phyloP scores from a whole-genome alignment of 2,329 filamentous ascomycete genomes.

The Trichoderma sp. region DNA sequence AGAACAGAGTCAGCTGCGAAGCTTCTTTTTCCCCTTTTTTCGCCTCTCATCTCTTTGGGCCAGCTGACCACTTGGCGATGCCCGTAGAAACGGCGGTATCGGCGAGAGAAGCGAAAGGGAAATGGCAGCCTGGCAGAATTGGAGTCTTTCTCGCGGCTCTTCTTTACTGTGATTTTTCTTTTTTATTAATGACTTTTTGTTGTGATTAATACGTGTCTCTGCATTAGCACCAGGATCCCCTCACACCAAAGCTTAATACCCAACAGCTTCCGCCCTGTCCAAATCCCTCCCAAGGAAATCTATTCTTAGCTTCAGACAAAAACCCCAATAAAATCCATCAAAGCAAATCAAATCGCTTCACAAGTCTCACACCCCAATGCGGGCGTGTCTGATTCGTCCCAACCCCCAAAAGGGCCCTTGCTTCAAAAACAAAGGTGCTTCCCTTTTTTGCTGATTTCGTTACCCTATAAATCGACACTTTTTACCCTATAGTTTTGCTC shows the following conservation, averaged over 20 bases:
- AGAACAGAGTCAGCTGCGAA: background rate
- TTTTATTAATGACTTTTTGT: background rate
- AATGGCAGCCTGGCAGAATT: background rate
- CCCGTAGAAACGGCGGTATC: background rate
- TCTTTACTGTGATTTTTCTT: background rate
- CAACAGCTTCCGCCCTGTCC: background rate
- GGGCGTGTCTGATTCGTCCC: background rate
- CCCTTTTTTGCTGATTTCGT: background rate
- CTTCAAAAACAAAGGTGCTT: background rate
- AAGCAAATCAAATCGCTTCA: background rate
- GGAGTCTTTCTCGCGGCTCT: background rate
- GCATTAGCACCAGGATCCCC: background rate
- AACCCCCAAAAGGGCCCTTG: background rate
- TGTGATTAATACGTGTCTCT: background rate
- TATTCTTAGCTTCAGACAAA: background rate
- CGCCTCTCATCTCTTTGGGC: background rate
- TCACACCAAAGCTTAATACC: background rate
- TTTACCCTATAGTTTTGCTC: slow-evolving; percentile 27
- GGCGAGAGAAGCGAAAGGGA: background rate
- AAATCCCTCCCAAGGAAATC: background rate
- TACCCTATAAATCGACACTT: slow-evolving; percentile 22
- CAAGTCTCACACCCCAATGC: background rate
- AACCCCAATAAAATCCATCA: background rate
- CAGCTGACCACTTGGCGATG: background rate
- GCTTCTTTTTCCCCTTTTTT: background rate